phyloP scores from a whole-genome alignment of 31 red algal genomes.

The Bonnemaisonia californica region DNA sequence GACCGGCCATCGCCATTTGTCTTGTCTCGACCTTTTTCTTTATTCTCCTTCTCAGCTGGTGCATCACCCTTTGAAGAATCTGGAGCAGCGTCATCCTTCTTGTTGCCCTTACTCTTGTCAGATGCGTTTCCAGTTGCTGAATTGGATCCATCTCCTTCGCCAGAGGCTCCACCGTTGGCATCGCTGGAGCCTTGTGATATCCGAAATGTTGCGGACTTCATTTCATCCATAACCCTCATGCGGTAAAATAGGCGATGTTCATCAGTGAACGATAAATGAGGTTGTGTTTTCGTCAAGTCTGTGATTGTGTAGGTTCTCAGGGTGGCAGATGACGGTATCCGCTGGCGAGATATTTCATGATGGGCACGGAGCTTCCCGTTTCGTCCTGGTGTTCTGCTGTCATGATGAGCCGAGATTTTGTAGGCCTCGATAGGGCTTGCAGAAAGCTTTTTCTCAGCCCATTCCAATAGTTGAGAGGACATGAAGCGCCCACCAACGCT shows the following conservation, averaged over 20 bases:
- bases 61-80: conserved; percentile 8
- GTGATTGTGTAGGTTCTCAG: conserved; percentile 35
- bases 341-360: conserved; percentile 54
- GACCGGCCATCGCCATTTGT: conserved; percentile 1
- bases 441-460: conserved; percentile 24
- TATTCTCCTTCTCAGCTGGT: conserved; percentile 34
- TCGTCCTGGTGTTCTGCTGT: conserved; percentile 19
- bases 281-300: conserved; percentile 25
- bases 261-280: conserved; percentile 23
- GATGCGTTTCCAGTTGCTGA: not conserved
- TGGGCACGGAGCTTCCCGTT: conserved; percentile 44
- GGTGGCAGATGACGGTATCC: not conserved
- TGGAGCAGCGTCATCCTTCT: conserved; percentile 27
- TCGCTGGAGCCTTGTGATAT: conserved; percentile 30
- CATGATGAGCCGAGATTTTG: not conserved
- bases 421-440: not conserved
- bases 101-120: conserved; percentile 5
- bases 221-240: conserved; percentile 47
- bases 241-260: conserved; percentile 57
- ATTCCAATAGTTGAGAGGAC: conserved; percentile 29
- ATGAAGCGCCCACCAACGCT: conserved; percentile 53
- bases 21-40: conserved; percentile 21
- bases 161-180: conserved; percentile 20
- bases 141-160: not conserved
- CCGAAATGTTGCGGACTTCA: conserved; percentile 44